Evolutionary conservation across 306 rosid species (phyloP), one percentile per base, ranked within the genome.

Genomic region (Begonia loranthoides): DNA sequence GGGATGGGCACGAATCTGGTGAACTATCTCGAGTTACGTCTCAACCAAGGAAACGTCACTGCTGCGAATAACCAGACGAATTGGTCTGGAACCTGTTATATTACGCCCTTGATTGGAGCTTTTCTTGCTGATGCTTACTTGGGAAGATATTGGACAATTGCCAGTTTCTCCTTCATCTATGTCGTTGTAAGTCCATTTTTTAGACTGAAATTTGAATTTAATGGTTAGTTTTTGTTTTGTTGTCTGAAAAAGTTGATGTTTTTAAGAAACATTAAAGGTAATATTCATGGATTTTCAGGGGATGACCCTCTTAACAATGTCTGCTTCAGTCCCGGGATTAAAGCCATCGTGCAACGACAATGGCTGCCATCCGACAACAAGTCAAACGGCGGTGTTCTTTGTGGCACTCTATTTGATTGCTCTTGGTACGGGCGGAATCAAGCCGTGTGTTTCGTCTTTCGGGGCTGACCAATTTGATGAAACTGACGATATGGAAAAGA

Each of bases 131-230:
- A 87, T 73, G 75, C 96, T 15, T 87, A 87, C 73, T 45, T 83
- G 49, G 96, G 94, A 78, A 87, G 96, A 84, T 87, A 74, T 76
- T 84, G 94, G 94, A 83, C 96, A 12, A 87, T 87, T 73, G 86
- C 93, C 39, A 63, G 54, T 63, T 87, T 87, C 67, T 76, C 94
- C 9, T 58, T 40, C 14, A 16, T 87, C 55, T 87, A 87, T 62
- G 83, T 58, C 22, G 13, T 64, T 49, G 96, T 87, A 76, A 78
- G 96, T 68, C 49, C 49, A 14, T 58, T 36, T 33, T 58, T 16
- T 41, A 3, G 17, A 33, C 15, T 52, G 6, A 15, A 38, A 41
- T 9, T 3, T 9, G 47, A 13, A 22, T 15, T 13, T 10, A 11
- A 41, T 45, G 14, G 16, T 48, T 13, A 7, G 9, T 57, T 24